Evolutionary conservation across 1,284 basidiomycete genomes (phyloP), one percentile per base, ranked within the genome.

Genomic region (Sphaerobolus stellatus): DNA sequence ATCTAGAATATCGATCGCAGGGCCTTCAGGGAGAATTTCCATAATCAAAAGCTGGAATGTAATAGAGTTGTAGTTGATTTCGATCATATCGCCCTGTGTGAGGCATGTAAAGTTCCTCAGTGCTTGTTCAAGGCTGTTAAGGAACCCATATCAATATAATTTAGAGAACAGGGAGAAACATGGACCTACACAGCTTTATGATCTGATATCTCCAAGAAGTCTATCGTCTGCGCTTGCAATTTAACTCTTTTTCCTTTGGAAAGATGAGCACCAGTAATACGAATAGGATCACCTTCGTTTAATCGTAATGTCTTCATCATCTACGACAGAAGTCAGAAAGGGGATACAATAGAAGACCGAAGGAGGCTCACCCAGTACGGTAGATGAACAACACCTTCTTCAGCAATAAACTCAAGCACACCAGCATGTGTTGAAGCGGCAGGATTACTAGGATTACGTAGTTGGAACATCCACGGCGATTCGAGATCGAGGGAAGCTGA

Each of bases 321-420:
- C 80, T 82, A 9, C 11, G 28, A 27, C 2, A 22, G 13, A n/a
- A 45, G 27, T 27, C 18, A 20, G 22, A 5, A 48, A 16, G 38
- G 22, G 22, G 46, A 44, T 28, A 27, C 27, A 24, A 24, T 20
- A 51, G 28, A 5, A 38, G 25, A 29, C 8, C 27, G 29, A 11
- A 48, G 48, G 66, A 56, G 20, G 9, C 41, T 14, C 57, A 79
- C 79, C 97, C 97, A 99, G 60, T 94, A 91, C 0, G 97, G 97
- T 13, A 99, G 77, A 74, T 99, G 91, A 2, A 97, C 95, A 20
- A 90, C 82, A 14, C 97, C 97, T 69, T 98, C 95, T 56, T 98
- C 91, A 1, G 97, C 96, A 61, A 98, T 98, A 72, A 99, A 99
- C 69, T 99, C 97, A 43, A 99, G 83, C 16, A 99, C 97, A 79